Percentiles rank a stretch among this genome's conserved stretches.
These are phyloP conservation scores for Hypoxylon sp. DNA, from an alignment of 2,329 filamentous ascomycete species.

Conservation along the genomic window DNA sequence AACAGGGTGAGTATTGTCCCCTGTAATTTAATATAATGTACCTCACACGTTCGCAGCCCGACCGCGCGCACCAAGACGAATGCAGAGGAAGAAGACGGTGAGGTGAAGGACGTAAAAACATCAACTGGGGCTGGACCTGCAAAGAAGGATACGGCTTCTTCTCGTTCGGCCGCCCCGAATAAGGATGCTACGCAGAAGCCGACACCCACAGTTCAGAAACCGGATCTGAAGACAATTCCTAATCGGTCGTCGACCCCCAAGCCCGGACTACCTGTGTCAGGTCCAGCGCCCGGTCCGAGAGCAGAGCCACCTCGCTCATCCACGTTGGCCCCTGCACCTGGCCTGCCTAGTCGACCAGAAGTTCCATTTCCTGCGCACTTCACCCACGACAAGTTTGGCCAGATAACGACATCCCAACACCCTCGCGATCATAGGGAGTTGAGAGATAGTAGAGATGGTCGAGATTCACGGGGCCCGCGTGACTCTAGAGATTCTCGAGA, in stretches of 20 bases:
- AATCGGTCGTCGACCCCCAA: slow-evolving; percentile 41
- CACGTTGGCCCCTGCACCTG: slow-evolving; percentile 41
- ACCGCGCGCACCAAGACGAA: slow-evolving; percentile 45
- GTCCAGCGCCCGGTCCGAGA: slow-evolving; percentile 36
- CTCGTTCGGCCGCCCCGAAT: slow-evolving; percentile 23
- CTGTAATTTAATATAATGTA: neutral
- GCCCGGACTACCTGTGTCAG: slow-evolving; percentile 24
- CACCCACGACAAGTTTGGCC: slow-evolving; percentile 55
- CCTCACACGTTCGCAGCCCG: slow-evolving; percentile 33
- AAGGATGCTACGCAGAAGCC: slow-evolving; percentile 34
- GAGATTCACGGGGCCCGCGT: slow-evolving; percentile 41
- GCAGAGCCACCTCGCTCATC: slow-evolving; percentile 46
- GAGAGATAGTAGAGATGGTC: slow-evolving; percentile 46
- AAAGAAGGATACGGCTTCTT: slow-evolving; percentile 32
- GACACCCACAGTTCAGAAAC: slow-evolving; percentile 31
- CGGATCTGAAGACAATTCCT: slow-evolving; percentile 36
- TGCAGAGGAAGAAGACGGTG: slow-evolving; percentile 73
- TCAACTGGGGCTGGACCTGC: slow-evolving; percentile 25
- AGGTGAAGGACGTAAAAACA: slow-evolving; percentile 68
- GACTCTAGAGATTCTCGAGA: slow-evolving; percentile 52
- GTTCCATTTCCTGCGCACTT: slow-evolving; percentile 61
- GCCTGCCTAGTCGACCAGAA: slow-evolving; percentile 66
- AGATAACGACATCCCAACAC: slow-evolving; percentile 47
- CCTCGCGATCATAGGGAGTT: slow-evolving; percentile 42
- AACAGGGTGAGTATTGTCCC: slow-evolving; percentile 44